These are phyloP conservation scores for Phalaenopsis aphrodite DNA, from an alignment of 106 monocot species.

Conservation along the genomic window DNA sequence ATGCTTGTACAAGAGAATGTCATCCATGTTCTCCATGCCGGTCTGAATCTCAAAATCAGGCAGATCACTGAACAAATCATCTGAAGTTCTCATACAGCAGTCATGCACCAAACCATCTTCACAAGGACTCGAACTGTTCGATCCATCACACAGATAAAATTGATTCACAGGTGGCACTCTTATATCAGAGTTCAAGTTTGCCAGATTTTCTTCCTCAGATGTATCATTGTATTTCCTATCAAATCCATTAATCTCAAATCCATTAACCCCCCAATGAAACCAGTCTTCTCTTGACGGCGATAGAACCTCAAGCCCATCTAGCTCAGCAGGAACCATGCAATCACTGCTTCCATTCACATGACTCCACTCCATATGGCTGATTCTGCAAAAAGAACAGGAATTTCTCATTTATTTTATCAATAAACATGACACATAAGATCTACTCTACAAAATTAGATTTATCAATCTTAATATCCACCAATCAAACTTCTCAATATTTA, in stretches of 20 bases:
- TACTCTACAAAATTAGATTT: neutral
- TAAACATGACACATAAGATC: neutral
- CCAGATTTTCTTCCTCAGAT: neutral
- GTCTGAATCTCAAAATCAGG: conserved; percentile 14
- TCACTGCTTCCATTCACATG: neutral
- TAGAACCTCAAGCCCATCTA: neutral
- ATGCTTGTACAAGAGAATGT: conserved; percentile 35
- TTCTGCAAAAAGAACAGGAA: neutral
- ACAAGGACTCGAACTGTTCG: neutral
- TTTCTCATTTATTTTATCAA: neutral
- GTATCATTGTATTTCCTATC: neutral
- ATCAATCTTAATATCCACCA: neutral
- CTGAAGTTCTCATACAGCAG: neutral
- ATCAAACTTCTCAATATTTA: neutral
- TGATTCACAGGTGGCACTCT: neutral
- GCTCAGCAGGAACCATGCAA: neutral
- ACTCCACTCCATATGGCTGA: neutral
- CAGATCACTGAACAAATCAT: conserved; percentile 15
- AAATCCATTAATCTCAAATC: neutral
- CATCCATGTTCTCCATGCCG: conserved; percentile 21
- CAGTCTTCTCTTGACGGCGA: neutral
- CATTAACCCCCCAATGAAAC: neutral
- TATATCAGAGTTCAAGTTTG: neutral
- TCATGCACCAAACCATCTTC: neutral
- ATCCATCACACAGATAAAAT: neutral